Percentiles rank a stretch among this genome's conserved stretches.
Evolutionary conservation across 129 eudicot species (phyloP).

Genomic region (carrot (Daucus carota)): DNA sequence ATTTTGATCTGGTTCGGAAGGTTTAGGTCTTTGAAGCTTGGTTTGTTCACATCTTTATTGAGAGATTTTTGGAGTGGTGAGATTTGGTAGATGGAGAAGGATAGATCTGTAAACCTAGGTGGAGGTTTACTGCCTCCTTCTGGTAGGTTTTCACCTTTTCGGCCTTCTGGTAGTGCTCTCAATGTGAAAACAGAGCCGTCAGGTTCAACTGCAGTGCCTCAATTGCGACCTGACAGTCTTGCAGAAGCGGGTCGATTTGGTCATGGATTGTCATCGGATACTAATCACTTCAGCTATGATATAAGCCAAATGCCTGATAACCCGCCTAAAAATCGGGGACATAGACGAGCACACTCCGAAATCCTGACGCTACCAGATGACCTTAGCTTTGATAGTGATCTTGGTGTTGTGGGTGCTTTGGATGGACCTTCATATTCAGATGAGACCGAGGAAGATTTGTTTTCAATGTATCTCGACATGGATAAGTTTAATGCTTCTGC

Average conservation of each 20-base stretch:
- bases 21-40: neutral
- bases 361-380: slow-evolving; percentile 83
- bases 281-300: slow-evolving; percentile 67
- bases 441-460: slow-evolving; percentile 75
- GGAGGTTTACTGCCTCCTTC: slow-evolving; percentile 59
- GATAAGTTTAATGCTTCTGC: slow-evolving; percentile 78
- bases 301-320: slow-evolving; percentile 86
- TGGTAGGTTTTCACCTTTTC: slow-evolving; percentile 40
- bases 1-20: slow-evolving; percentile 1
- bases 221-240: slow-evolving; percentile 32
- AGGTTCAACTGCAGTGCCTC: slow-evolving; percentile 49
- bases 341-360: slow-evolving; percentile 93
- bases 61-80: neutral
- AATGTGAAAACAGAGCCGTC: slow-evolving; percentile 44
- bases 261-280: slow-evolving; percentile 36
- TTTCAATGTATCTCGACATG: slow-evolving; percentile 90
- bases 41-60: neutral
- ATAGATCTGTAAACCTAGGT: slow-evolving; percentile 38
- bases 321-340: slow-evolving; percentile 75
- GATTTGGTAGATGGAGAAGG: slow-evolving; percentile 43
- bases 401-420: slow-evolving; percentile 74
- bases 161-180: slow-evolving; percentile 30
- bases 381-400: slow-evolving; percentile 85
- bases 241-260: slow-evolving; percentile 36
- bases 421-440: slow-evolving; percentile 86